Evolutionary conservation across 208 protist genomes (phyloP), one percentile per base, ranked within the genome.

Genomic region (Leishmania tarentolae): DNA sequence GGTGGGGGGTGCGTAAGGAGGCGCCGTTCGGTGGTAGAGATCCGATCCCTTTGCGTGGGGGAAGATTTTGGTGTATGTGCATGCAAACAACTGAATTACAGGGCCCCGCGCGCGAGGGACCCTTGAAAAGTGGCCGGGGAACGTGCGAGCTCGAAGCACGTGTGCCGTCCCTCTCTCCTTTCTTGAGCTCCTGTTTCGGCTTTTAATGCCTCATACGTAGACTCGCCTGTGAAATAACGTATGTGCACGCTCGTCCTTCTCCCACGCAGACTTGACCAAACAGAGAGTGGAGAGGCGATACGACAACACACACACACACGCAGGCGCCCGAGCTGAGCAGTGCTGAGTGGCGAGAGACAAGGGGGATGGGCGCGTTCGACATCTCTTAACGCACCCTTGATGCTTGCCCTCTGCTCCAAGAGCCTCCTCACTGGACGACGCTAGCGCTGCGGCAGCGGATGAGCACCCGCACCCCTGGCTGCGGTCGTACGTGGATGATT

Each of bases 371-470:
- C 2, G 17, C 31, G n/a, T 68, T 68, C 28, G 15, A 68, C 31
- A 50, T 47, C 44, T 17, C 6, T 35, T 72, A 47, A 31, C 61
- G 15, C 61, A 31, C 21, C 31, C 61, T 35, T 40, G 8, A 63
- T 63, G 28, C 15, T 31, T 15, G 6, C 35, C 69, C 42, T 17
- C 21, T 42, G 21, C 31, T 8, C 24, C 11, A 52, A 31, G 28
- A 42, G 75, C 71, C 57, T 84, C 71, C 57, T 84, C 52, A 77
- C 72, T 68, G 75, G 47, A 96, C 84, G n/a, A 96, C 87, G 11
- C 77, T 81, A 2, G 86, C 71, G 71, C 93, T 95, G 50, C 76
- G 78, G 87, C 93, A 96, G 42, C 91, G 91, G 75, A 95, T 86
- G 47, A 85, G 87, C 28, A 94, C 78, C 3, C 82, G 80, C 28